These are phyloP conservation scores for Eustoma russellianum DNA, from an alignment of 257 asterid genomes.

Conservation along the genomic window DNA sequence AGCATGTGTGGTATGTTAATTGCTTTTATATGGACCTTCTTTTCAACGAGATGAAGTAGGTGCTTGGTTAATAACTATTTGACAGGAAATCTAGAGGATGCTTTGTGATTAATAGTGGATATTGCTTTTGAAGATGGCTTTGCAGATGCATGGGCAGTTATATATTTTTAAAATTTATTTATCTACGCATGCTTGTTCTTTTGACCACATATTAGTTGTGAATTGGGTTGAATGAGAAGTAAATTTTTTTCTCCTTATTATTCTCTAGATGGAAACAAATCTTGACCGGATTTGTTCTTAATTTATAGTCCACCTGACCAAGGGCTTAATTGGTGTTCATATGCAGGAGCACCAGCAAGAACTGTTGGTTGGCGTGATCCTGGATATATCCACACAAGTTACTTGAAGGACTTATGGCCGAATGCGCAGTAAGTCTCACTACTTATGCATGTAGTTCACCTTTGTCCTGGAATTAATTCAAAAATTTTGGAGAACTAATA, in stretches of 20 bases:
- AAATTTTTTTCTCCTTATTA: too few relatives aligned
- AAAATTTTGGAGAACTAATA: neutral
- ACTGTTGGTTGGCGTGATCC: slow-evolving; percentile 72
- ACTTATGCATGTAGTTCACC: neutral
- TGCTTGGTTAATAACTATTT: neutral
- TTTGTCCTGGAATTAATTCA: neutral
- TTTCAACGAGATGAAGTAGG: neutral
- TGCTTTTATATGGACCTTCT: neutral
- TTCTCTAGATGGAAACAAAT: too few relatives aligned
- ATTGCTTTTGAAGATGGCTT: too few relatives aligned
- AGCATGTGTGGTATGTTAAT: slow-evolving; percentile 79
- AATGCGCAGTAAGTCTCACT: slow-evolving; percentile 25
- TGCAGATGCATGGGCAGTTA: too few relatives aligned
- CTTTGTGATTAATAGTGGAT: too few relatives aligned
- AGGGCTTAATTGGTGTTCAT: neutral
- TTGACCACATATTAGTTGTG: too few relatives aligned
- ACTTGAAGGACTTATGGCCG: slow-evolving; percentile 52
- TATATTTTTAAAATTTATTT: too few relatives aligned
- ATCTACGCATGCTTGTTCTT: too few relatives aligned
- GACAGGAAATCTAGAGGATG: neutral
- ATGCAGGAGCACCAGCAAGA: slow-evolving; percentile 70
- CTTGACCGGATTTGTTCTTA: too few relatives aligned
- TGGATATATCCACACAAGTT: slow-evolving; percentile 52
- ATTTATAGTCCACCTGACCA: neutral
- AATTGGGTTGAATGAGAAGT: too few relatives aligned